Conservation (phyloP, 441 rosid genomes). For the Gossypium laxum region DNA sequence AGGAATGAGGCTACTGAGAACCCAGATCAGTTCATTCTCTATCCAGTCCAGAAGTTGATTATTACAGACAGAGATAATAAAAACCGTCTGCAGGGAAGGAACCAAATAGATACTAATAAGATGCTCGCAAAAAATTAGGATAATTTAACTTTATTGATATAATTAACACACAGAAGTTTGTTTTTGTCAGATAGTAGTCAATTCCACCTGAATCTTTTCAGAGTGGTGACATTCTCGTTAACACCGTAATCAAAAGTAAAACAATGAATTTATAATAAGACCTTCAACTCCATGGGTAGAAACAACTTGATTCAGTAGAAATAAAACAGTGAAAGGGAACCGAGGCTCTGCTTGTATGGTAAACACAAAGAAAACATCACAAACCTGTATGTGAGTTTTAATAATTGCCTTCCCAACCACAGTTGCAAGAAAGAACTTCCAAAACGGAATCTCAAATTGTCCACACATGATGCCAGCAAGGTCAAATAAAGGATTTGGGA, state of each 20-base stretch:
- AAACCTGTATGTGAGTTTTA: slow-evolving; percentile 89
- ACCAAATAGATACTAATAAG: neutral
- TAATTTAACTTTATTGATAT: neutral
- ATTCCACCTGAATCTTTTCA: neutral
- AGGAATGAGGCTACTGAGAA: slow-evolving; percentile 62
- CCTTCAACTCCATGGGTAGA: neutral
- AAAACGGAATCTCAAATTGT: slow-evolving; percentile 78
- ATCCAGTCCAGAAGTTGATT: slow-evolving; percentile 89
- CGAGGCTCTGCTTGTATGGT: neutral
- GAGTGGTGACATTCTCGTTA: neutral
- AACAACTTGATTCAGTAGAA: neutral
- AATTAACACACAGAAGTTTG: neutral
- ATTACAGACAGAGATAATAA: slow-evolving; percentile 74
- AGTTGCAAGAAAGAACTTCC: slow-evolving; percentile 80
- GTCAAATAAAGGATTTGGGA: slow-evolving; percentile 94
- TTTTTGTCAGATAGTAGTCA: neutral
- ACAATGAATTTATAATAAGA: neutral
- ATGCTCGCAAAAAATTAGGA: neutral
- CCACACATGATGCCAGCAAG: slow-evolving; percentile 98
- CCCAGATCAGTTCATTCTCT: slow-evolving; percentile 73
- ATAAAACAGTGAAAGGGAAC: neutral
- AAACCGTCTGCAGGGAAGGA: slow-evolving; percentile 57
- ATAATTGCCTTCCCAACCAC: slow-evolving; percentile 77
- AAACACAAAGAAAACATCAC: neutral
- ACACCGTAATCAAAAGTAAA: neutral